A percentile compares a stretch with the other conserved stretches of the same genome.
Evolutionary conservation across 495 filamentous ascomycete species (phyloP).

Genomic region (Bryoglossum gracile): DNA sequence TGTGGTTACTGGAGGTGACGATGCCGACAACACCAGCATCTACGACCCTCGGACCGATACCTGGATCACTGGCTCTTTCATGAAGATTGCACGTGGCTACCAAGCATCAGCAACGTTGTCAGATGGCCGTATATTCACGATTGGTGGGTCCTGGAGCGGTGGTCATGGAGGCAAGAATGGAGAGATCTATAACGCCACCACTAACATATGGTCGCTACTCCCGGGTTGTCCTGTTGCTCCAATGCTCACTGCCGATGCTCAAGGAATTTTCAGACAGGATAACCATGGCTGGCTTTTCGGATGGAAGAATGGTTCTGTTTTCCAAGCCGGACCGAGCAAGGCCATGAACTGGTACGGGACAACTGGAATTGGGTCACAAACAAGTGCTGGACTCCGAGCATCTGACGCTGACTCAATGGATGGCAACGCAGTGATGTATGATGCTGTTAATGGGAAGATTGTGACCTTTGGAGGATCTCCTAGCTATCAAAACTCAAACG

Average conservation of each 20-base stretch:
- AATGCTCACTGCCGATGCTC: conserved; percentile 45
- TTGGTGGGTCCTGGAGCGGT: conserved; percentile 52
- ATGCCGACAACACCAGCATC: conserved; percentile 38
- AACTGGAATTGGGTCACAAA: conserved; percentile 31
- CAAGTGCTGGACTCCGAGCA: conserved; percentile 29
- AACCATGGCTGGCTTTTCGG: conserved; percentile 57
- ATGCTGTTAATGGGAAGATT: conserved; percentile 48
- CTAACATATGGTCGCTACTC: conserved; percentile 26
- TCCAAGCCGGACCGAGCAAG: conserved; percentile 51
- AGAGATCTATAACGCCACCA: conserved; percentile 43
- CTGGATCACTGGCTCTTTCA: conserved; percentile 31
- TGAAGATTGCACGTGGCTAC: conserved; percentile 50
- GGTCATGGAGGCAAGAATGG: conserved; percentile 40
- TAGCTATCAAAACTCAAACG: conserved; percentile 36
- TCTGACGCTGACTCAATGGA: conserved; percentile 46
- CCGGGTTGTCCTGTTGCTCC: conserved; percentile 32
- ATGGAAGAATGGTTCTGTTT: conserved; percentile 47
- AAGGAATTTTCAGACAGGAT: conserved; percentile 40
- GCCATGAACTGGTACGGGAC: conserved; percentile 53
- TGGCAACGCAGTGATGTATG: conserved; percentile 49
- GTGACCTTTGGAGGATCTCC: conserved; percentile 43
- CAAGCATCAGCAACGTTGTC: conserved; percentile 44
- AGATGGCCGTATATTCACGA: conserved; percentile 51
- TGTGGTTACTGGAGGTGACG: conserved; percentile 46
- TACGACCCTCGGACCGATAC: conserved; percentile 29